These are phyloP conservation scores for Penicillium diatomitis DNA, from an alignment of 495 filamentous ascomycete genomes.

Conservation along the genomic window DNA sequence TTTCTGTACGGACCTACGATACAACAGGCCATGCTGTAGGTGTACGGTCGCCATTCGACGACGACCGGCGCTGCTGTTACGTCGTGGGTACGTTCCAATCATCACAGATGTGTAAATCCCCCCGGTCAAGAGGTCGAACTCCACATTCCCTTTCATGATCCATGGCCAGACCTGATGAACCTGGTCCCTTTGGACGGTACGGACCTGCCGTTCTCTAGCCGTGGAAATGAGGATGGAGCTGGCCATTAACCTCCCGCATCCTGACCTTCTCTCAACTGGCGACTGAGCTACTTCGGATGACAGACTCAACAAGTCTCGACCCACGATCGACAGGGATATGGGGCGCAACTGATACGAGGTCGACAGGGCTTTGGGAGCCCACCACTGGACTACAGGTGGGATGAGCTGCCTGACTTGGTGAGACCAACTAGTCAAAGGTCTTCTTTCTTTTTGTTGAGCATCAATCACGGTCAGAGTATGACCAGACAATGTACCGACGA, in stretches of 20 bases:
- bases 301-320: slow-evolving; percentile 3
- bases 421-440: too few species aligned
- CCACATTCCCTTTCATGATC: neutral
- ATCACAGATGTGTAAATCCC: too few species aligned
- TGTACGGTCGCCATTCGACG: too few species aligned
- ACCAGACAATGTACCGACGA: too few species aligned
- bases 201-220: slow-evolving; percentile 2
- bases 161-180: slow-evolving; percentile 1
- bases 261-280: neutral
- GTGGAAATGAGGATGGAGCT: neutral
- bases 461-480: too few species aligned
- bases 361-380: neutral
- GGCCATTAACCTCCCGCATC: neutral
- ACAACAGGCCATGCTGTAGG: too few species aligned
- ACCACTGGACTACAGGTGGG: too few species aligned
- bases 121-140: neutral
- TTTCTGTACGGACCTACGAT: too few species aligned
- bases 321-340: neutral
- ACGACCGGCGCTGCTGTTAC: too few species aligned
- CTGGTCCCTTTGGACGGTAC: slow-evolving; percentile 1
- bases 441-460: too few species aligned
- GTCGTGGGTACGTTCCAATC: too few species aligned
- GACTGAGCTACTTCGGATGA: slow-evolving; percentile 3
- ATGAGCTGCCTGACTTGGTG: too few species aligned
- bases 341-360: slow-evolving; percentile 19